Evolutionary conservation across 2,329 filamentous ascomycete genomes (phyloP).

Genomic region (Dothiorella sarmentorum): DNA sequence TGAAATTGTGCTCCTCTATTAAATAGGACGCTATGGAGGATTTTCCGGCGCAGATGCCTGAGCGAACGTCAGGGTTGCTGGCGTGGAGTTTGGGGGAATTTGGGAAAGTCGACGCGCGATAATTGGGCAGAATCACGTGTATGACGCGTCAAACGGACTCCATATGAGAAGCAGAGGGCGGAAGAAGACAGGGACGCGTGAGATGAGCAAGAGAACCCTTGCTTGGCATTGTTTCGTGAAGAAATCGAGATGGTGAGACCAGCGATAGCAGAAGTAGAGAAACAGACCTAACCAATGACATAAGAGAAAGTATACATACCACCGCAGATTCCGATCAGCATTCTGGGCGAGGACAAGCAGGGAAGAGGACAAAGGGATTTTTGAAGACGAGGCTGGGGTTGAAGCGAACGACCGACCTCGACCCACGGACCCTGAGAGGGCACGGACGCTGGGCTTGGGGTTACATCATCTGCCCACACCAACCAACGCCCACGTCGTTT

Average conservation of each 20-base stretch:
- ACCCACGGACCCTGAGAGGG: neutral
- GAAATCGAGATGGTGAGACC: too few relatives aligned
- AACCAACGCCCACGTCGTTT: conserved; percentile 4
- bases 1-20: conserved; percentile 78
- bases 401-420: neutral
- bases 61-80: neutral
- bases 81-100: neutral
- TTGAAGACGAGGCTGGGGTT: neutral
- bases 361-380: neutral
- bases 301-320: conserved; percentile 45
- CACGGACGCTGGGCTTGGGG: neutral
- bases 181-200: neutral
- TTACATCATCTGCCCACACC: conserved; percentile 14
- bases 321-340: conserved; percentile 76
- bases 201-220: neutral
- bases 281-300: neutral
- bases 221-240: neutral
- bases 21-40: conserved; percentile 85
- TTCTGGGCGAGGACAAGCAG: conserved; percentile 33
- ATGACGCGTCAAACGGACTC: neutral
- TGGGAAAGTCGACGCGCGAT: neutral
- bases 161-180: neutral
- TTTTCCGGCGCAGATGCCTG: conserved; percentile 92
- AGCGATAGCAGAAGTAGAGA: too few relatives aligned
- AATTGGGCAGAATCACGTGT: conserved; percentile 9